Base-by-base conservation (phyloP, 2,329 filamentous ascomycete genomes). In the Fusarium armeniacum region DNA sequence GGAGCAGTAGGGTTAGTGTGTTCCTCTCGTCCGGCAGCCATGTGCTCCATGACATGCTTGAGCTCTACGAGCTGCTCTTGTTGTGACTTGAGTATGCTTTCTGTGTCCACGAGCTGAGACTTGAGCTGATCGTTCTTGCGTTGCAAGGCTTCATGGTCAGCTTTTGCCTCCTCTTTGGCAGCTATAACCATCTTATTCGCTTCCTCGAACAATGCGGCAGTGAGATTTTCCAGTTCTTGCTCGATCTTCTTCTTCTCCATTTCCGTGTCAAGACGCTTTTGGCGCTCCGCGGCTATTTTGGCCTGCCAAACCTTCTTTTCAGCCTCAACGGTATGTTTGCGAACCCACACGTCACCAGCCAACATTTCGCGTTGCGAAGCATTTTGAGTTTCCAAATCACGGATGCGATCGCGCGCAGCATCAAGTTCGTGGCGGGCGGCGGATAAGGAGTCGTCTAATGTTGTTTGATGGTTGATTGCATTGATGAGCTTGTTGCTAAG, bases 401-500 rank as follows among this genome's bases (percentile, higher is more conserved):
- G 84, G 55, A 97, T 87, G 73, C 86, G 87, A 49, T 90, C 87
- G 62, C 86, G 87, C 11, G 93, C 89, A 35, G 87, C 79, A 57
- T 97, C 93, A 47, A 98, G 83, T 76, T 98, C 94, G 77, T 94
- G 91, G 38, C 94, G 89, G 18, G 94, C 92, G 53, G 89, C 90
- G 51, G 93, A 91, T 20, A 99, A 84, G 13, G 89, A 92, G 79
- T 99, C 96, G 79, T 98, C 96, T 45, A 99, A 86, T 24, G 88
- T 90, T 10, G 94, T 98, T 80, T 98, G 94, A 79, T 97, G 92
- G 78, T 99, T 99, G 81, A 99, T 98, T 45, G 96, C 95, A 76
- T 96, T 95, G 74, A 99, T 95, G 68, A 99, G 89, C 80, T 99
- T 99, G 50, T 94, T 95, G 81, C 94, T 98, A 33, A 99, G 84